Evolutionary conservation across 2,329 filamentous ascomycete species (phyloP).

Genomic region (Colletotrichum gigasporum): DNA sequence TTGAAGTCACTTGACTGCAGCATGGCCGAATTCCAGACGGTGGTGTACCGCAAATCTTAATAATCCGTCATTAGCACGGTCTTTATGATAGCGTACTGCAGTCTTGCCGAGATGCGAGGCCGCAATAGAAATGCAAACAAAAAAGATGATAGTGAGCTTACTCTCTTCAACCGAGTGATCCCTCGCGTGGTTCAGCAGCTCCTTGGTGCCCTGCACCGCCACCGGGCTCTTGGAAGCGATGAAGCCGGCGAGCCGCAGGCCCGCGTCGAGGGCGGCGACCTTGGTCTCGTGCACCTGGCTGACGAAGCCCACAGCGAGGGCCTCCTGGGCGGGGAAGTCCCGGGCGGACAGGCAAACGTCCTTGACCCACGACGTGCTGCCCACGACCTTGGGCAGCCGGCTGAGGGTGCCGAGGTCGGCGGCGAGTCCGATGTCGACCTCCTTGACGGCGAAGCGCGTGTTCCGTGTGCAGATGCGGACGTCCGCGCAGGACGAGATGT

Average conservation of each 20-base stretch:
- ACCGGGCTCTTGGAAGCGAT: conserved; percentile 88
- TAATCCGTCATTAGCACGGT: neutral
- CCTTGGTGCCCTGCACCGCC: conserved; percentile 87
- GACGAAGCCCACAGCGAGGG: conserved; percentile 75
- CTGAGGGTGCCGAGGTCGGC: conserved; percentile 82
- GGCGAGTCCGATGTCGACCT: conserved; percentile 84
- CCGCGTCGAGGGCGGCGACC: conserved; percentile 68
- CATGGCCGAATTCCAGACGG: conserved; percentile 86
- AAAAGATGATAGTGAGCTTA: conserved; percentile 49
- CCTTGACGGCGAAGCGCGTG: conserved; percentile 76
- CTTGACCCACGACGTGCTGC: conserved; percentile 79
- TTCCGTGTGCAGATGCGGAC: conserved; percentile 71
- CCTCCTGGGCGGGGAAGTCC: conserved; percentile 75
- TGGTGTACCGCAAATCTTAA: conserved; percentile 79
- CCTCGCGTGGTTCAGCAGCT: conserved; percentile 82
- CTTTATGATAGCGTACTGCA: neutral
- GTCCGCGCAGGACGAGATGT: conserved; percentile 76
- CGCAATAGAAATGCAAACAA: neutral
- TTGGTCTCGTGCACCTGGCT: conserved; percentile 72
- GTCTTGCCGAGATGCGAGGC: neutral
- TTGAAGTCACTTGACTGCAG: conserved; percentile 83
- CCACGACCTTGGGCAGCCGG: conserved; percentile 77
- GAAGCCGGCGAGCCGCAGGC: conserved; percentile 68
- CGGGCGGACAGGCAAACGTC: conserved; percentile 79
- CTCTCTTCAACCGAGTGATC: conserved; percentile 83